A percentile compares a stretch with the other conserved stretches of the same genome.
Conservation (phyloP, 2,329 filamentous ascomycete species). For the Sporothrix protearum region DNA sequence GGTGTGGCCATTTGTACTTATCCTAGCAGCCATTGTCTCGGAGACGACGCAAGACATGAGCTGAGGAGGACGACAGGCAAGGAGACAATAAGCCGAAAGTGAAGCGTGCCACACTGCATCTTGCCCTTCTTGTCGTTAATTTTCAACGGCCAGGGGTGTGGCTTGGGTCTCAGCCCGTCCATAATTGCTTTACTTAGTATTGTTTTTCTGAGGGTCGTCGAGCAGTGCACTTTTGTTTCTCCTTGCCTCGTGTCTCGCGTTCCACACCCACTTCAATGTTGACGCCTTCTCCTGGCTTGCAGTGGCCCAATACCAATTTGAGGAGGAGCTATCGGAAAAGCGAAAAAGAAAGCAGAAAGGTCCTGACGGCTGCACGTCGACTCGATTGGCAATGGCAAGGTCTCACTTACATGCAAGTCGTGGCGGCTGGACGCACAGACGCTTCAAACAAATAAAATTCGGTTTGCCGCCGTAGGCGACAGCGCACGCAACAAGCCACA, state of each 20-base stretch:
- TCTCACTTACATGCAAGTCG: background rate
- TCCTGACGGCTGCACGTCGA: background rate
- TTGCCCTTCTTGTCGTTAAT: background rate
- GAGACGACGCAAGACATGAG: background rate
- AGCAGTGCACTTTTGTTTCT: background rate
- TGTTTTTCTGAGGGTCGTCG: background rate
- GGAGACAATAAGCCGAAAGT: background rate
- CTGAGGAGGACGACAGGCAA: background rate
- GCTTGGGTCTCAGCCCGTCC: background rate
- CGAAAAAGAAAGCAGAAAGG: background rate
- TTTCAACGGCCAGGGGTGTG: background rate
- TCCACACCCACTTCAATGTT: too few relatives aligned
- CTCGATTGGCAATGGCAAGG: constrained; percentile 4
- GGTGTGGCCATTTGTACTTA: background rate
- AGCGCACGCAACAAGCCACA: background rate
- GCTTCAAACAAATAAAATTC: background rate
- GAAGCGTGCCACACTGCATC: background rate
- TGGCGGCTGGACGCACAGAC: constrained; percentile 9
- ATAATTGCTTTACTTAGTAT: background rate
- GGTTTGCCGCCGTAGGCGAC: constrained; percentile 10
- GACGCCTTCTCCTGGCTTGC: background rate
- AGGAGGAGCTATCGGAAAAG: background rate
- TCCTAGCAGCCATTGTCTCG: background rate
- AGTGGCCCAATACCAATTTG: background rate
- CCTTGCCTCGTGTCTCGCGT: background rate